These are phyloP conservation scores for Phialophora chinensis DNA, from an alignment of 2,329 filamentous ascomycete genomes.

Conservation along the genomic window DNA sequence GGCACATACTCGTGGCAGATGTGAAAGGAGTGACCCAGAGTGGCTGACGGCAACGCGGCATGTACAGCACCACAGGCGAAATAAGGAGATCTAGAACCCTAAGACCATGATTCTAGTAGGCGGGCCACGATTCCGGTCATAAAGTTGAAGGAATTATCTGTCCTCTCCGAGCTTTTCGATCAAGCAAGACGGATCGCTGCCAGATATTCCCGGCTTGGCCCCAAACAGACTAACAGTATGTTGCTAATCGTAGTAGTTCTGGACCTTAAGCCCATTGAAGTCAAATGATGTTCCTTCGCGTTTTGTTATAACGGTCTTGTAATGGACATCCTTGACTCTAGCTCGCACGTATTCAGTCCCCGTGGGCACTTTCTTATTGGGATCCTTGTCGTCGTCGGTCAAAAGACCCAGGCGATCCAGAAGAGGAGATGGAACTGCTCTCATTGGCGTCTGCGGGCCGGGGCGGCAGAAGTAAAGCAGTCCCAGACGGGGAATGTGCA, in stretches of 20 bases:
- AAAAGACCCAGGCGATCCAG: conserved; percentile 49
- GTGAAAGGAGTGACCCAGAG: neutral
- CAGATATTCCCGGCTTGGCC: neutral
- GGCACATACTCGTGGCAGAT: conserved; percentile 5
- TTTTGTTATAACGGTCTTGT: conserved; percentile 53
- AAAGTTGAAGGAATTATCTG: neutral
- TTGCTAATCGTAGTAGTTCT: conserved; percentile 44
- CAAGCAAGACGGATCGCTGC: neutral
- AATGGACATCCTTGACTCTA: conserved; percentile 55
- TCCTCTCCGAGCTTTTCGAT: neutral
- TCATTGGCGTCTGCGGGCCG: conserved; percentile 54
- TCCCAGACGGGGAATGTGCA: conserved; percentile 54
- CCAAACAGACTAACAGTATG: neutral
- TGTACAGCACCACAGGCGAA: neutral
- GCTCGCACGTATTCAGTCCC: conserved; percentile 56
- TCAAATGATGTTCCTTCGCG: conserved; percentile 54
- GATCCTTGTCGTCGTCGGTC: conserved; percentile 49
- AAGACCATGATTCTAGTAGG: neutral
- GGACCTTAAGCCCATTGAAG: conserved; percentile 51
- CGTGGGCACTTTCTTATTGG: conserved; percentile 45
- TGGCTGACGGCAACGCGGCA: neutral
- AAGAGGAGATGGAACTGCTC: conserved; percentile 47
- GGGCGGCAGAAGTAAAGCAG: conserved; percentile 62
- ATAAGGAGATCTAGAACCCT: neutral
- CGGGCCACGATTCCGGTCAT: neutral